phyloP scores from a whole-genome alignment of 176 grass and related monocot species.

The Zizania latifolia region DNA sequence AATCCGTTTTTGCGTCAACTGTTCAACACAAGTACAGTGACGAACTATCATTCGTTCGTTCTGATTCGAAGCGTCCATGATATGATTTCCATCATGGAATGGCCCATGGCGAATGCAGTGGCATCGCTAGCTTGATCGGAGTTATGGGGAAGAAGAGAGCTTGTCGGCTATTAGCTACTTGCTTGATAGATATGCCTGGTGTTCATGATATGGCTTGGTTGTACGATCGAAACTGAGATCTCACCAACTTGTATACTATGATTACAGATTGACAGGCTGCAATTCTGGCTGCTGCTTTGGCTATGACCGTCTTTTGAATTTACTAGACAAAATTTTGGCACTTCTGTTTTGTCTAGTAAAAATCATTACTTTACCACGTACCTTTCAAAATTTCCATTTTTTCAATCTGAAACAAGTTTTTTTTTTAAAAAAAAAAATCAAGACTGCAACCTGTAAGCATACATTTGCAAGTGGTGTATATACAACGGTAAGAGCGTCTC shows the following conservation, averaged over 20 bases:
- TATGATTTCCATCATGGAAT: too few species aligned
- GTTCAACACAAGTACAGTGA: background rate
- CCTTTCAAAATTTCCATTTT: too few species aligned
- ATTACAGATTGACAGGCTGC: background rate
- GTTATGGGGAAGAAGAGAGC: background rate
- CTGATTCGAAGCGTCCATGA: background rate
- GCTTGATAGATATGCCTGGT: background rate
- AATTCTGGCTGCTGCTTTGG: background rate
- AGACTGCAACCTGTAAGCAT: background rate
- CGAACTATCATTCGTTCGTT: slow-evolving; percentile 3
- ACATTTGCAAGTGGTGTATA: background rate
- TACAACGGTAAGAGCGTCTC: too few species aligned
- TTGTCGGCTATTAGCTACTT: slow-evolving; percentile 2
- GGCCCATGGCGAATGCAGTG: too few species aligned
- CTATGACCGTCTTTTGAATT: background rate
- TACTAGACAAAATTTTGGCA: too few species aligned
- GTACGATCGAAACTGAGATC: background rate
- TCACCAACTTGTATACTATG: background rate
- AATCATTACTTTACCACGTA: too few species aligned
- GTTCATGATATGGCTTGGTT: background rate
- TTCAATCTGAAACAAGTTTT: too few species aligned
- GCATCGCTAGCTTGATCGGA: too few species aligned
- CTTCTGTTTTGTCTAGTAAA: background rate
- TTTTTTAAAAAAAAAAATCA: too few species aligned
- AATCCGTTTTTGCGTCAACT: too few species aligned